Conservation (phyloP, 257 asterid species). For the Datura wrightii region DNA sequence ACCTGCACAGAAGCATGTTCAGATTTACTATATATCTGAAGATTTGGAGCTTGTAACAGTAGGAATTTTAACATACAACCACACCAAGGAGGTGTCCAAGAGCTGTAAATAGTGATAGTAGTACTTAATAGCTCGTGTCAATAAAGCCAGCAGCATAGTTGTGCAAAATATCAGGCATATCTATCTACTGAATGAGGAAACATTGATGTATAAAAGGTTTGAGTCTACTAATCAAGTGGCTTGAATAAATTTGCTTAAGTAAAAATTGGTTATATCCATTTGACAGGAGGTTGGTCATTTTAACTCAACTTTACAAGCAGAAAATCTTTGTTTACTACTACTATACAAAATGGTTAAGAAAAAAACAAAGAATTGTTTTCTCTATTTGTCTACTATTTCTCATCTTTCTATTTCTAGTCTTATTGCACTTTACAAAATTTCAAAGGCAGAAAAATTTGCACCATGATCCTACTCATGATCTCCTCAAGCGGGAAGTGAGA, state of each 20-base stretch:
- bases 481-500: background rate
- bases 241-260: background rate
- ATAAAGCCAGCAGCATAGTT: background rate
- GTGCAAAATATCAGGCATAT: background rate
- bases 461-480: background rate
- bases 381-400: background rate
- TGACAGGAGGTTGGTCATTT: too few relatives aligned
- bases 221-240: background rate
- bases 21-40: background rate
- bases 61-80: background rate
- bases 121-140: background rate
- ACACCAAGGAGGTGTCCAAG: background rate
- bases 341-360: background rate
- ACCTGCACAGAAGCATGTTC: background rate
- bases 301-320: background rate
- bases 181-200: background rate
- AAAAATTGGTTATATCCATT: too few relatives aligned
- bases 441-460: background rate
- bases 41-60: background rate
- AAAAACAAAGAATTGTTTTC: slow-evolving; percentile 1
- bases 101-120: background rate
- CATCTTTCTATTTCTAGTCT: background rate
- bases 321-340: background rate
- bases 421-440: background rate
- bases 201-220: background rate